Evolutionary conservation across 2,329 filamentous ascomycete genomes (phyloP), one percentile per base, ranked within the genome.

Genomic region (Fusarium sacchari): DNA sequence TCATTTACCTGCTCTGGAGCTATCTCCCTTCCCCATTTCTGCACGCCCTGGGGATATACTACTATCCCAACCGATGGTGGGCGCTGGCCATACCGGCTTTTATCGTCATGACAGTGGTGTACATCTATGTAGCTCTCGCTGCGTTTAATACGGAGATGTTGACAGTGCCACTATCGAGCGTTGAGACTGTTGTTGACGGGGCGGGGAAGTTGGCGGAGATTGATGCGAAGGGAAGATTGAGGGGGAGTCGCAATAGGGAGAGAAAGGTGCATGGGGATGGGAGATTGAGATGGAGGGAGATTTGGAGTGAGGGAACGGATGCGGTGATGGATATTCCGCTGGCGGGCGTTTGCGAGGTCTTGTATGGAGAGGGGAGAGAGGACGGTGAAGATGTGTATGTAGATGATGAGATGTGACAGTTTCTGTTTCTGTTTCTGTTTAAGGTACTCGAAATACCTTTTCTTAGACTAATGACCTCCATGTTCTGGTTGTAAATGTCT

Each of bases 11-110:
- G 20, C 85, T 92, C 17, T 98, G 95, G 96, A 93, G 93, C 20
- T 98, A 96, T 83, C 90, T 98, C 11, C 96, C 96, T 0, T 94
- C 93, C 30, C 95, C 95, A 0, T 95, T 98, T 81, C 88, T 99
- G 47, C 95, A 97, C 81, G 94, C 94, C 67, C 88, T 99, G 64
- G 96, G 96, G 26, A 97, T 99, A 65, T 92, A 95, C 84, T 98
- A 98, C 86, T 99, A 98, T 79, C 96, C 96, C 3, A 95, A 98
- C 82, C 91, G 96, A 53, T 99, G 96, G 96, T 99, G 96, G 96
- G 94, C 94, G 53, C 88, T 99, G 26, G 96, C 96, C 3, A 91
- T 98, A 20, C 96, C 96, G 0, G 92, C 93, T 11, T 98, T 95
- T 86, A 86, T 98, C 37, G 95, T 98, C 62, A 95, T 96, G 88